Evolutionary conservation across 768 basidiomycete genomes (phyloP), one percentile per base, ranked within the genome.

Genomic region (Ephemerocybe angulata): DNA sequence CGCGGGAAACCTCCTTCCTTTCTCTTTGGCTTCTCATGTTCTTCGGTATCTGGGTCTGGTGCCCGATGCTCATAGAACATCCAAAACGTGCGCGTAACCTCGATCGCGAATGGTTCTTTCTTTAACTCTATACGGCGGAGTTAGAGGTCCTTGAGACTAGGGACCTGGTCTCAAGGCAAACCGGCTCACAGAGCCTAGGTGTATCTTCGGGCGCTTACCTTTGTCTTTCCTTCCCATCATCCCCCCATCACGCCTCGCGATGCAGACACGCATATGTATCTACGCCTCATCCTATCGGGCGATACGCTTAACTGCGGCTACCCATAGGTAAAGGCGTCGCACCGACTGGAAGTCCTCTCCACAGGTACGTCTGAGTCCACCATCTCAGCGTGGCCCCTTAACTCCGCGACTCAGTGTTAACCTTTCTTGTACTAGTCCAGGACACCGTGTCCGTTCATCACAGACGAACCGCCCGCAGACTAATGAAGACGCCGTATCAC

Each of bases 1-100:
- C 46, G 46, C 46, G 46, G 46, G 27, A 48, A 48, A 28, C 27
- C 28, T 11, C 33, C 33, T 48, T 48, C 27, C 28, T 48, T 48
- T 48, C 46, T 30, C 15, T 30, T 48, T 30, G 3, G 19, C 13
- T 24, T 25, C 42, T 48, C 46, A 30, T 10, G 46, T 27, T 48
- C n/a, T n/a, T n/a, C n/a, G n/a, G n/a, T n/a, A n/a, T n/a, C n/a
- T n/a, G n/a, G n/a, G n/a, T n/a, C n/a, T n/a, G n/a, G 22, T 44
- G 21, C 42, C 27, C 27, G 21, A 35, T 22, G n/a, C 42, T 44
- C 42, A 44, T 25, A 44, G 42, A 48, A 48, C 30, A 13, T 48
- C 4, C 24, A 48, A 48, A 28, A 48, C 46, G 27, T 21, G 25
- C 17, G 15, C 28, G 27, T 17, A 30, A 24, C 27, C 46, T 48